Evolutionary conservation across 176 grass and related monocot genomes (phyloP).

Genomic region (Carex cristatella): DNA sequence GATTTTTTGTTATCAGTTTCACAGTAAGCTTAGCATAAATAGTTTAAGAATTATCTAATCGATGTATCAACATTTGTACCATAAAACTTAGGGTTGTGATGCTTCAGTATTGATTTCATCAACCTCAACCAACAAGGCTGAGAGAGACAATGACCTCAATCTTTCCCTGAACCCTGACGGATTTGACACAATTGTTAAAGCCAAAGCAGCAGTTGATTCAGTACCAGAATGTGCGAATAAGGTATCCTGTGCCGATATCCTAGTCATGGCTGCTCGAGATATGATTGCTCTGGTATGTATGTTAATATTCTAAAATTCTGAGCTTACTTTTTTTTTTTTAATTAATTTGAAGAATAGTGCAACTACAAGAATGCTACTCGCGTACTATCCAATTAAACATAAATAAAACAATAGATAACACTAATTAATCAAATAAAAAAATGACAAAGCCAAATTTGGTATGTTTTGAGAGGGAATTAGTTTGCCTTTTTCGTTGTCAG

Average conservation of each 20-base stretch:
- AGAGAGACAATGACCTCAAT: constrained; percentile 72
- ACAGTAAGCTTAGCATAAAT: not conserved
- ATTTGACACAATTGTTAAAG: constrained; percentile 57
- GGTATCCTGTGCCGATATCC: constrained; percentile 87
- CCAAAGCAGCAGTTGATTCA: constrained; percentile 68
- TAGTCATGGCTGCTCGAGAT: constrained; percentile 68
- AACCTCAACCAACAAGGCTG: constrained; percentile 42
- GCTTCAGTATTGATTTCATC: constrained; percentile 69
- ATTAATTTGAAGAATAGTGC: not conserved
- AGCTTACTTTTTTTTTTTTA: not conserved
- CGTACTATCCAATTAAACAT: not conserved
- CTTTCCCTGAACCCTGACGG: constrained; percentile 52
- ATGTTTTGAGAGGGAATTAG: not conserved
- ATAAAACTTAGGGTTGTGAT: constrained; percentile 52
- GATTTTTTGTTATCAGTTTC: not conserved
- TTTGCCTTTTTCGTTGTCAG: not conserved
- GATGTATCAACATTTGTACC: not conserved
- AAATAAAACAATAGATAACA: not conserved
- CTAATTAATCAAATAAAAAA: not conserved
- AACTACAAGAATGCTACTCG: not conserved
- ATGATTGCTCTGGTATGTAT: constrained; percentile 43
- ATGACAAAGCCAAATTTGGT: not conserved
- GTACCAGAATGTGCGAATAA: constrained; percentile 30
- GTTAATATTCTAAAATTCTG: not conserved
- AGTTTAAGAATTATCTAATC: not conserved